These are phyloP conservation scores for Cladosporium sp. DNA, from an alignment of 2,329 filamentous ascomycete species.

Conservation along the genomic window DNA sequence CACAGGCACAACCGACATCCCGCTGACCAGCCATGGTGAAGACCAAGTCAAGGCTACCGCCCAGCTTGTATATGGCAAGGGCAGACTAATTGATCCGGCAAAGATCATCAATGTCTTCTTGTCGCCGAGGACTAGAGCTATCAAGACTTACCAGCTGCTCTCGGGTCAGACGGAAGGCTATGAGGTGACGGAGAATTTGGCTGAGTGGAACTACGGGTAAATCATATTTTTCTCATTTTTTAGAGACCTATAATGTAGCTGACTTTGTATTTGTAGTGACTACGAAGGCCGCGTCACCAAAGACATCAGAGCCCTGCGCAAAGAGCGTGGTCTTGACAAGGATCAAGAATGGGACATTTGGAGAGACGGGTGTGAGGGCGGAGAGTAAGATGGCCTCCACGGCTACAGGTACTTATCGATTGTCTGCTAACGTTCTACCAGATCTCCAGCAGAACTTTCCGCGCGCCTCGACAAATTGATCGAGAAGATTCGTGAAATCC, in stretches of 20 bases:
- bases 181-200: conserved; percentile 67
- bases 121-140: conserved; percentile 54
- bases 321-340: conserved; percentile 57
- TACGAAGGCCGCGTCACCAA: conserved; percentile 79
- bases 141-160: conserved; percentile 52
- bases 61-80: conserved; percentile 51
- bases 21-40: conserved; percentile 79
- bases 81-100: conserved; percentile 55
- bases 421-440: conserved; percentile 34
- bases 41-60: conserved; percentile 55
- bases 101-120: conserved; percentile 52
- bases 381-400: conserved; percentile 62
- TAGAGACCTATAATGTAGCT: background rate
- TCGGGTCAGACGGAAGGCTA: conserved; percentile 38
- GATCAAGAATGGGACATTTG: conserved; percentile 78
- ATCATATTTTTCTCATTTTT: too few relatives aligned
- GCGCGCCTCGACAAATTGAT: conserved; percentile 73
- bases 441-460: conserved; percentile 69
- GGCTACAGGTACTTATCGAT: background rate
- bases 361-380: conserved; percentile 82
- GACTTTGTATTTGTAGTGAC: conserved; percentile 24
- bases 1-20: conserved; percentile 83
- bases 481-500: conserved; percentile 66
- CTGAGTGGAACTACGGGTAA: conserved; percentile 79
- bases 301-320: conserved; percentile 65